phyloP scores from a whole-genome alignment of 305 asterid genomes.

The Vinca major region DNA sequence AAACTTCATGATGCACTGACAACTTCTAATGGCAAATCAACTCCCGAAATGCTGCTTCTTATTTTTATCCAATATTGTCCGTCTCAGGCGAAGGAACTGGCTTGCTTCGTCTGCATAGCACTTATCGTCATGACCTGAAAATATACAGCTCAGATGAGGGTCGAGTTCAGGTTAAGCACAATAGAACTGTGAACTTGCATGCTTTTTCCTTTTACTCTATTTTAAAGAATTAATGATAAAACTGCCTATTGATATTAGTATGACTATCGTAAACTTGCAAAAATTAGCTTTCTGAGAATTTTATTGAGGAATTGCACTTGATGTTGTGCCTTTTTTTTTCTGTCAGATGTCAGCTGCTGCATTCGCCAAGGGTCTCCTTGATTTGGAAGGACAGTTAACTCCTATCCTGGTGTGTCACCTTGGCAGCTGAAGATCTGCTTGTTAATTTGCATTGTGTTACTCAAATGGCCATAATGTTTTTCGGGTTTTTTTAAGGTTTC shows the following conservation, averaged over 20 bases:
- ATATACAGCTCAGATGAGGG: conserved; percentile 98
- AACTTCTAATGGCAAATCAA: not conserved
- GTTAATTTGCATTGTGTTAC: not conserved
- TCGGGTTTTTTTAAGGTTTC: conserved; percentile 49
- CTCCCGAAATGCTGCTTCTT: not conserved
- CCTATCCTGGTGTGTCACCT: conserved; percentile 69
- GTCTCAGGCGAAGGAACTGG: conserved; percentile 94
- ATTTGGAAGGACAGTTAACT: conserved; percentile 92
- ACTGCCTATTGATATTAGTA: not conserved
- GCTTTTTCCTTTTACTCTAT: not conserved
- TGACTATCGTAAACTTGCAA: not conserved
- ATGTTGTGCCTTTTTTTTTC: conserved; percentile 3
- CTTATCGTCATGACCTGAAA: conserved; percentile 89
- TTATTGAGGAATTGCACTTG: not conserved
- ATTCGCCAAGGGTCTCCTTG: conserved; percentile 93
- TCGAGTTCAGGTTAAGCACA: conserved; percentile 65
- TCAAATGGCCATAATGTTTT: not conserved
- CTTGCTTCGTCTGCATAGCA: conserved; percentile 91
- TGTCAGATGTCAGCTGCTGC: conserved; percentile 97
- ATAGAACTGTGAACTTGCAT: not conserved
- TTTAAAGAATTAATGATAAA: not conserved
- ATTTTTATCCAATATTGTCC: not conserved
- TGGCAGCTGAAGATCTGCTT: conserved; percentile 3
- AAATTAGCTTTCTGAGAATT: not conserved
- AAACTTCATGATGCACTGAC: not conserved